These are phyloP conservation scores for Ilex paraguariensis DNA, from an alignment of 305 asterid species.

Conservation along the genomic window DNA sequence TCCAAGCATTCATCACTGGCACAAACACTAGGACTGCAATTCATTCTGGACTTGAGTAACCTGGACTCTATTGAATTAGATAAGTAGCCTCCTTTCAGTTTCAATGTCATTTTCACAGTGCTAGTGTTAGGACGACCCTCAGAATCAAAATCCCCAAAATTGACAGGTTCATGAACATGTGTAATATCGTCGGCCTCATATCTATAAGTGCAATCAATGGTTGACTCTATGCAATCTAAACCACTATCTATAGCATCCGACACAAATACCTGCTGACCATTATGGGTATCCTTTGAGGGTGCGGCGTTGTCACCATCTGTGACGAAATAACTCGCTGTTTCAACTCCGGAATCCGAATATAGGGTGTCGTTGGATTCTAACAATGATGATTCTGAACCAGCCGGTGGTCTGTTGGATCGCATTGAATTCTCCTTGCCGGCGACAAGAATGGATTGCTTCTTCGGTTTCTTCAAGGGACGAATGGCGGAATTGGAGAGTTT, in stretches of 20 bases:
- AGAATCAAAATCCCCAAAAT: no score
- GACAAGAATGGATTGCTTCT: constrained; percentile 10
- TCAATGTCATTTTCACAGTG: not conserved
- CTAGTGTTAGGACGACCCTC: no score
- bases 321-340: no score
- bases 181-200: no score
- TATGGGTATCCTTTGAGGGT: no score
- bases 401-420: no score
- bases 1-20: constrained; percentile 13
- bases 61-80: constrained; percentile 22
- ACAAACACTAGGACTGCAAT: not conserved
- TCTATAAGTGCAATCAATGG: constrained; percentile 22
- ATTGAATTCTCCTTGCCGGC: constrained; percentile 32
- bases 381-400: no score
- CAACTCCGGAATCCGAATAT: no score
- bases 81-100: constrained; percentile 5
- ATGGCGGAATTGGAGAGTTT: constrained; percentile 14
- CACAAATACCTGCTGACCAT: no score
- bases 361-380: no score
- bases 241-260: constrained; percentile 20
- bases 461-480: constrained; percentile 29
- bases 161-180: no score
- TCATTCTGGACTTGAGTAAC: constrained; percentile 10
- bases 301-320: no score
- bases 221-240: constrained; percentile 45